These are phyloP conservation scores for Populus euphratica DNA, from an alignment of 345 rosid genomes.

Conservation along the genomic window DNA sequence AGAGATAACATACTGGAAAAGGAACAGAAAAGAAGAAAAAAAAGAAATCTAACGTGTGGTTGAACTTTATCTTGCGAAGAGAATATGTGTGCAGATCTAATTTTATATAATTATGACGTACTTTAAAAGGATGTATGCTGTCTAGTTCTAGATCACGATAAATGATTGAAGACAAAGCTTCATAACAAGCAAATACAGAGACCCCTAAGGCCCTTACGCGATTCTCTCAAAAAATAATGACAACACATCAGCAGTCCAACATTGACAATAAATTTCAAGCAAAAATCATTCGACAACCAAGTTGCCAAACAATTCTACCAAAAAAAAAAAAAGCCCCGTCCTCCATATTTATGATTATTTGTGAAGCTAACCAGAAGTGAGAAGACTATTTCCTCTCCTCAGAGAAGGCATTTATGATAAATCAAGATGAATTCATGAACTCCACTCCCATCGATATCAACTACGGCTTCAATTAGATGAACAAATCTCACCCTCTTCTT, in stretches of 20 bases:
- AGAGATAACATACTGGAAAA: background rate
- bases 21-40: background rate
- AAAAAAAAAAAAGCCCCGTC: background rate
- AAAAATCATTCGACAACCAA: background rate
- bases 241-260: background rate
- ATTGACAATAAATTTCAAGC: background rate
- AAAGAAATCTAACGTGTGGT: background rate
- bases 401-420: background rate
- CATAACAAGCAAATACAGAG: background rate
- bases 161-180: background rate
- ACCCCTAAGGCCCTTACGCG: background rate
- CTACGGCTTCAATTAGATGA: background rate
- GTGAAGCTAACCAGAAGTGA: background rate
- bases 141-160: background rate
- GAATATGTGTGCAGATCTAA: background rate
- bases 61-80: background rate
- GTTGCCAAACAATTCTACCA: background rate
- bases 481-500: background rate
- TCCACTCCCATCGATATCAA: background rate
- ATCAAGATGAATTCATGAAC: background rate
- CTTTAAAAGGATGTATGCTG: background rate
- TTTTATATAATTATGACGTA: background rate
- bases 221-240: background rate
- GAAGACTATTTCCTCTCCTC: background rate
- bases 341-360: background rate